These are phyloP conservation scores for Filosporella fistucella DNA, from an alignment of 495 filamentous ascomycete genomes.

Conservation along the genomic window DNA sequence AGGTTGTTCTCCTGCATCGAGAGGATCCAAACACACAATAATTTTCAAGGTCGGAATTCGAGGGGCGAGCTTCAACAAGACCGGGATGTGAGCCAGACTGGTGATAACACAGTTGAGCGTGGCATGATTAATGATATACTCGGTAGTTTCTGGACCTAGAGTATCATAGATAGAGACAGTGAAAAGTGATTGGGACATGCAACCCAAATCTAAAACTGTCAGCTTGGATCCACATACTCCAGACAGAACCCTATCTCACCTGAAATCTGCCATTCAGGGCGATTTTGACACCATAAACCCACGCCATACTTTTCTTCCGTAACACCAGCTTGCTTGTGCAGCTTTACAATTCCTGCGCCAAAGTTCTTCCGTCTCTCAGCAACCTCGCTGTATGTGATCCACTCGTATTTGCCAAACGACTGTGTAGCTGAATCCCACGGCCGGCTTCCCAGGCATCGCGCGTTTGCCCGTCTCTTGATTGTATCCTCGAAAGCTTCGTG, in stretches of 20 bases:
- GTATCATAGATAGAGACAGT: slow-evolving; percentile 97
- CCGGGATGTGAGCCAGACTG: slow-evolving; percentile 79
- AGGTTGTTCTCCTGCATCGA: slow-evolving; percentile 72
- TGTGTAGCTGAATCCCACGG: slow-evolving; percentile 74
- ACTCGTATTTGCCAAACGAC: slow-evolving; percentile 73
- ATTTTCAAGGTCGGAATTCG: slow-evolving; percentile 76
- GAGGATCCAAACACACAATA: slow-evolving; percentile 84
- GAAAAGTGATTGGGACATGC: slow-evolving; percentile 82
- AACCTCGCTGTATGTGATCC: slow-evolving; percentile 79
- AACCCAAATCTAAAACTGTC: slow-evolving; percentile 66
- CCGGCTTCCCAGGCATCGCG: slow-evolving; percentile 73
- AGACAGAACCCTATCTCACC: slow-evolving; percentile 41
- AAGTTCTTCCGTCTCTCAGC: slow-evolving; percentile 77
- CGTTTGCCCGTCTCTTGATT: slow-evolving; percentile 49
- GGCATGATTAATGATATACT: slow-evolving; percentile 94
- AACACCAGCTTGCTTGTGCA: slow-evolving; percentile 69
- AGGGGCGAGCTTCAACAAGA: slow-evolving; percentile 75
- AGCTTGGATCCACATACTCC: background rate
- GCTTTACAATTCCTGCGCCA: slow-evolving; percentile 78
- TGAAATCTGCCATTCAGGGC: slow-evolving; percentile 95
- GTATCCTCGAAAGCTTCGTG: slow-evolving; percentile 80
- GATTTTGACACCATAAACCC: slow-evolving; percentile 93
- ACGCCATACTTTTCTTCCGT: slow-evolving; percentile 70
- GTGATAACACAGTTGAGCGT: slow-evolving; percentile 70
- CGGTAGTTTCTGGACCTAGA: slow-evolving; percentile 80